Percentiles rank a stretch among this genome's conserved stretches.
Evolutionary conservation across 805 yeast genomes (phyloP).

Genomic region (Candida adriatica): DNA sequence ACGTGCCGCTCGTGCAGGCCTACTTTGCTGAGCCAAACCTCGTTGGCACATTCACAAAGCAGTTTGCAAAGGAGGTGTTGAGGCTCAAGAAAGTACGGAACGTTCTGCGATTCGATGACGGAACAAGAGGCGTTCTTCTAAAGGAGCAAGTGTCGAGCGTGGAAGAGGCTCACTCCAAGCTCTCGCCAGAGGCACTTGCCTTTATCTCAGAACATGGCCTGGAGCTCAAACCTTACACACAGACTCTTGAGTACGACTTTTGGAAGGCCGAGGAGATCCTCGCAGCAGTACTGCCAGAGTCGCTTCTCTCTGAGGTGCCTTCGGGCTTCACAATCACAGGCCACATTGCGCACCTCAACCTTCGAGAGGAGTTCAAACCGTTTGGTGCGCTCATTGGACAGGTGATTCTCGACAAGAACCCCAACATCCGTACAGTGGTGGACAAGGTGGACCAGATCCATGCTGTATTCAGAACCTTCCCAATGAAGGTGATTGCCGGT

Average conservation of each 20-base stretch:
- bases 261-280: constrained; percentile 91
- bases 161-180: constrained; percentile 28
- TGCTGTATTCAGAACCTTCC: constrained; percentile 83
- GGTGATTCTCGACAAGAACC: constrained; percentile 74
- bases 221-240: constrained; percentile 42
- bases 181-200: constrained; percentile 37
- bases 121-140: constrained; percentile 43
- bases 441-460: constrained; percentile 85
- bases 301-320: constrained; percentile 66
- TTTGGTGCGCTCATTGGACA: constrained; percentile 80
- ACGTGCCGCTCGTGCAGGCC: constrained; percentile 61
- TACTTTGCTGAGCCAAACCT: constrained; percentile 58
- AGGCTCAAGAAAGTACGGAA: constrained; percentile 66
- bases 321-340: constrained; percentile 92
- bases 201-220: constrained; percentile 43
- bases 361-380: constrained; percentile 79
- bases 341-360: constrained; percentile 88
- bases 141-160: constrained; percentile 40
- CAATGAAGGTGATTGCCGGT: constrained; percentile 92
- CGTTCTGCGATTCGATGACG: constrained; percentile 40
- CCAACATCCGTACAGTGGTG: constrained; percentile 79
- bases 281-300: constrained; percentile 67
- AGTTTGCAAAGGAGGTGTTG: constrained; percentile 52
- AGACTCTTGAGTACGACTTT: constrained; percentile 60
- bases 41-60: constrained; percentile 44